These are phyloP conservation scores for Elsinoe batatas DNA, from an alignment of 2,329 filamentous ascomycete genomes.

Conservation along the genomic window DNA sequence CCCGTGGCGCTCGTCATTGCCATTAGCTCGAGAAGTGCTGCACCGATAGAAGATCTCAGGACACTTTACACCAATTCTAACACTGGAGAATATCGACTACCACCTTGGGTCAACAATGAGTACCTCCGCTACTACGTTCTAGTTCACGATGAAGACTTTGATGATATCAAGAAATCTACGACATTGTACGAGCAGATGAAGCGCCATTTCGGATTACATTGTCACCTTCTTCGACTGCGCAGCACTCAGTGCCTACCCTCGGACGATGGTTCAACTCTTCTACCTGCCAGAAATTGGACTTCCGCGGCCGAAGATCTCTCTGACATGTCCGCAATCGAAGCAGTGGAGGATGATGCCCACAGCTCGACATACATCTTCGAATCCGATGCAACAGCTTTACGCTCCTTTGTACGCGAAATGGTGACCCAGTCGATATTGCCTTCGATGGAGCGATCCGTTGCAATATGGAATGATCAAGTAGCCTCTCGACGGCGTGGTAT, in stretches of 20 bases:
- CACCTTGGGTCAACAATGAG: conserved; percentile 80
- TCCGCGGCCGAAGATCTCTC: conserved; percentile 75
- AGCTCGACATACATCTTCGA: conserved; percentile 76
- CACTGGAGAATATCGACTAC: conserved; percentile 61
- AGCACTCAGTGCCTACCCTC: conserved; percentile 78
- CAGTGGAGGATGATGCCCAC: conserved; percentile 60
- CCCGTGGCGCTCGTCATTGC: conserved; percentile 91
- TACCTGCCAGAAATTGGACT: conserved; percentile 81
- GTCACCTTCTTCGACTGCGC: conserved; percentile 77
- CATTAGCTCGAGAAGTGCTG: conserved; percentile 77
- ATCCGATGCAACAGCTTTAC: conserved; percentile 79
- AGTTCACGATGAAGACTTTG: conserved; percentile 90
- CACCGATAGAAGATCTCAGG: conserved; percentile 78
- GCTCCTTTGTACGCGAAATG: conserved; percentile 85
- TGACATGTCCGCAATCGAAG: conserved; percentile 49
- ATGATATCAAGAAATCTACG: conserved; percentile 85
- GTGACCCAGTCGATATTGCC: conserved; percentile 90
- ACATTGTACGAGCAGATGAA: conserved; percentile 97
- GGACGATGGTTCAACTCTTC: conserved; percentile 77
- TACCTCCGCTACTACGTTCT: conserved; percentile 94
- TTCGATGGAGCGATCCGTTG: conserved; percentile 86
- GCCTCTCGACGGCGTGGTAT: conserved; percentile 82
- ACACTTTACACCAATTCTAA: conserved; percentile 79
- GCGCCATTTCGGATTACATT: conserved; percentile 91
- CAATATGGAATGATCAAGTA: conserved; percentile 94